Evolutionary conservation across 805 yeast genomes (phyloP).

Genomic region (Priceomyces melissophilus): DNA sequence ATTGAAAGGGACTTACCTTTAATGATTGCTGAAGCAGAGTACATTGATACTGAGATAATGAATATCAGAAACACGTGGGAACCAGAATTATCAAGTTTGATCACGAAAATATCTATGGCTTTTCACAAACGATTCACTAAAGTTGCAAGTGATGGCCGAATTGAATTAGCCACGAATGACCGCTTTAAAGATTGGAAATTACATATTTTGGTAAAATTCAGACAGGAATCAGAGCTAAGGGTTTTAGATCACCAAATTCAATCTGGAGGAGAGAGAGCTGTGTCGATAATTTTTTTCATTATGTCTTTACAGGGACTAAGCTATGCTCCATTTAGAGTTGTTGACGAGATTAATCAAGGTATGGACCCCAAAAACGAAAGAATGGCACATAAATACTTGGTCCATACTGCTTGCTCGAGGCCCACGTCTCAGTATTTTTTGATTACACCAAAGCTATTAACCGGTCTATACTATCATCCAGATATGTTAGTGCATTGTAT

Average conservation of each 20-base stretch:
- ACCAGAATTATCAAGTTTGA: constrained; percentile 51
- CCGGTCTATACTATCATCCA: constrained; percentile 71
- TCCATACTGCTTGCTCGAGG: constrained; percentile 67
- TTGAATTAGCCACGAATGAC: constrained; percentile 52
- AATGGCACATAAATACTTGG: constrained; percentile 79
- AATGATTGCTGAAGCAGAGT: constrained; percentile 18
- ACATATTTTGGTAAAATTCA: constrained; percentile 78
- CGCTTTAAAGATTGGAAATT: constrained; percentile 75
- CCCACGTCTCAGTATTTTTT: constrained; percentile 78
- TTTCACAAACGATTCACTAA: constrained; percentile 64
- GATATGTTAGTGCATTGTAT: constrained; percentile 87
- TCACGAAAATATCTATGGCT: constrained; percentile 54
- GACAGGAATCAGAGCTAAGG: constrained; percentile 70
- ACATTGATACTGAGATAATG: constrained; percentile 33
- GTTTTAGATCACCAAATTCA: constrained; percentile 82
- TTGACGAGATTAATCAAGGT: constrained; percentile 98
- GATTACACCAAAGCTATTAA: constrained; percentile 87
- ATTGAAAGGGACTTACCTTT: constrained; percentile 39
- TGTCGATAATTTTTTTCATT: constrained; percentile 85
- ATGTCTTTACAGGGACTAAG: constrained; percentile 89
- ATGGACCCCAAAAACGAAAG: constrained; percentile 95
- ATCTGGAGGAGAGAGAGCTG: constrained; percentile 97
- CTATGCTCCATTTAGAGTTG: constrained; percentile 87
- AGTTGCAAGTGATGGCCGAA: constrained; percentile 88
- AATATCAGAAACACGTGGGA: constrained; percentile 54